A percentile compares a stretch with the other conserved stretches of the same genome.
Conservation (phyloP, 2,329 filamentous ascomycete species). For the Fusarium anguioides region DNA sequence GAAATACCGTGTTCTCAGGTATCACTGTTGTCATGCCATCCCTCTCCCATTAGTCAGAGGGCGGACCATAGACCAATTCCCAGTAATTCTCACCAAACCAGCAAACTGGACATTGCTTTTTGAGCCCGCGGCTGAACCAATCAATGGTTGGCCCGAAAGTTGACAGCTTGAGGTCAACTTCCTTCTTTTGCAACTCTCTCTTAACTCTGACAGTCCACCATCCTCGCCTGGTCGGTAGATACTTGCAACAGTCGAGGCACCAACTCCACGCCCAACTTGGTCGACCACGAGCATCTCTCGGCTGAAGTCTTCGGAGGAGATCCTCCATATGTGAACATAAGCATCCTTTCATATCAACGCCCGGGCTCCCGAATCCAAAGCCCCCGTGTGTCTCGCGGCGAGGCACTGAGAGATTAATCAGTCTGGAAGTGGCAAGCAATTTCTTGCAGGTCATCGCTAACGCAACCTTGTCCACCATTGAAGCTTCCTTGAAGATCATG, state of each 20-base stretch:
- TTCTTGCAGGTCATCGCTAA: constrained; percentile 40
- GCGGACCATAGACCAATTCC: neutral
- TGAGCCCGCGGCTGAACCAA: constrained; percentile 30
- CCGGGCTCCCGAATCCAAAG: constrained; percentile 1
- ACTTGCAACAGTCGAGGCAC: constrained; percentile 40
- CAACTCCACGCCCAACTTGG: constrained; percentile 29
- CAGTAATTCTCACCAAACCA: constrained; percentile 6
- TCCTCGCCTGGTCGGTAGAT: constrained; percentile 34
- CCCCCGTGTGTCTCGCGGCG: constrained; percentile 18
- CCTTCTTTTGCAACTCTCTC: neutral
- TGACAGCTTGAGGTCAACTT: no score
- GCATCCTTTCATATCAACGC: neutral
- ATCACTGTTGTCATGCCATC: no score
- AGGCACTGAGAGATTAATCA: constrained; percentile 32
- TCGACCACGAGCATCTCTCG: constrained; percentile 24
- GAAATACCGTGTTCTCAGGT: no score
- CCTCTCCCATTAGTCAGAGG: neutral
- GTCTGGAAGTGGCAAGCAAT: constrained; percentile 34
- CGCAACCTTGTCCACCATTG: constrained; percentile 24
- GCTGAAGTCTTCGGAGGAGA: constrained; percentile 31
- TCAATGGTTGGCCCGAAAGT: constrained; percentile 16
- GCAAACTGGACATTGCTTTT: constrained; percentile 40
- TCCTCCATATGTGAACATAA: constrained; percentile 21
- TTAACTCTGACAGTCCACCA: constrained; percentile 33
- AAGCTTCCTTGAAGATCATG: constrained; percentile 34